A percentile compares a stretch with the other conserved stretches of the same genome.
These are phyloP conservation scores for Syzygium aromaticum DNA, from an alignment of 345 rosid genomes.

Conservation along the genomic window DNA sequence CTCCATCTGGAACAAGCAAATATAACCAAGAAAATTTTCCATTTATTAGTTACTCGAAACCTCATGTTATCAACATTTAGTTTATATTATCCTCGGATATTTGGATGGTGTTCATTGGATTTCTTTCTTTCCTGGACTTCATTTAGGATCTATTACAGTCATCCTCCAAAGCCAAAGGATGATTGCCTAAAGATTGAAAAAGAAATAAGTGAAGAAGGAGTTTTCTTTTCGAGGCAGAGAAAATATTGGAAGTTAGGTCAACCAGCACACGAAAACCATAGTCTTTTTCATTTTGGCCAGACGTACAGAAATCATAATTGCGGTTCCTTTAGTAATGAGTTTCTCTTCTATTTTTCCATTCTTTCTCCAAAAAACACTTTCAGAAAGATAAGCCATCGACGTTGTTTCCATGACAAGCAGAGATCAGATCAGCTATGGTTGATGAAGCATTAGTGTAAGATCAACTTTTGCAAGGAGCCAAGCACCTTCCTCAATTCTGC, in stretches of 20 bases:
- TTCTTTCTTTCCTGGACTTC: background rate
- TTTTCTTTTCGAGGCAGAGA: background rate
- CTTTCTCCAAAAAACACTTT: background rate
- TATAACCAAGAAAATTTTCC: background rate
- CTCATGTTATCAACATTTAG: background rate
- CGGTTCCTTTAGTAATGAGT: background rate
- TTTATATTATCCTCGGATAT: too few relatives aligned
- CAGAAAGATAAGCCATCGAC: background rate
- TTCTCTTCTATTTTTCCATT: background rate
- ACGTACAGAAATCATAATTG: background rate
- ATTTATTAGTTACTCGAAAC: background rate
- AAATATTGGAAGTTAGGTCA: background rate
- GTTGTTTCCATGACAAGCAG: background rate
- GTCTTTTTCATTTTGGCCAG: background rate
- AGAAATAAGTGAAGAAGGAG: background rate
- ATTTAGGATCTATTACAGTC: background rate
- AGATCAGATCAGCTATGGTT: background rate
- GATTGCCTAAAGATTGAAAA: background rate
- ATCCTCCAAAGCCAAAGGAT: background rate
- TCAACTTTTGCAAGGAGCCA: too few relatives aligned
- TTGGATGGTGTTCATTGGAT: background rate
- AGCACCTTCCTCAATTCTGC: too few relatives aligned
- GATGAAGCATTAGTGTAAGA: too few relatives aligned
- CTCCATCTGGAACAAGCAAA: background rate
- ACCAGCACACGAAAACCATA: background rate